Percentiles rank a stretch among this genome's conserved stretches.
These are phyloP conservation scores for Sugiyamaella boreocaroliniensis DNA, from an alignment of 805 yeast genomes.

Conservation along the genomic window DNA sequence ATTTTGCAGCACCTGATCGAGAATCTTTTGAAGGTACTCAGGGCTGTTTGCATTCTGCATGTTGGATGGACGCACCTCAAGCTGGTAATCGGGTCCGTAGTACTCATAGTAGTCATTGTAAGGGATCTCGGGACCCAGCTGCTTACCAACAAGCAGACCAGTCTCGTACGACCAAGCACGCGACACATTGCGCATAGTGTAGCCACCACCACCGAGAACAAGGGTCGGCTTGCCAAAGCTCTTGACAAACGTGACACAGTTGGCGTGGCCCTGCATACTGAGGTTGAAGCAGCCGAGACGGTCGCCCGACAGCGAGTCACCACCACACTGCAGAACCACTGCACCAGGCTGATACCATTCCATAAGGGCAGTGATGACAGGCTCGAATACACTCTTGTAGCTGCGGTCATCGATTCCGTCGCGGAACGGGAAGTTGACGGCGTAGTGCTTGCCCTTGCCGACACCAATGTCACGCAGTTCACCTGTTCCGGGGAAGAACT, in stretches of 20 bases:
- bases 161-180: conserved; percentile 96
- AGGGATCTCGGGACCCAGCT: conserved; percentile 55
- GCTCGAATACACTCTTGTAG: conserved; percentile 66
- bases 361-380: conserved; percentile 74
- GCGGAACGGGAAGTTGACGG: conserved; percentile 84
- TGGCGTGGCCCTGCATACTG: conserved; percentile 90
- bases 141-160: conserved; percentile 59
- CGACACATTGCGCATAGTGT: conserved; percentile 91
- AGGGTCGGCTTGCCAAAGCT: conserved; percentile 85
- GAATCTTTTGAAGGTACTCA: conserved; percentile 79
- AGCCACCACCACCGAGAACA: conserved; percentile 96
- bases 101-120: conserved; percentile 96
- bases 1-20: conserved; percentile 68
- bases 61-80: conserved; percentile 91
- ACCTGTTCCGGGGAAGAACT: conserved; percentile 97
- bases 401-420: conserved; percentile 95
- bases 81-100: conserved; percentile 92
- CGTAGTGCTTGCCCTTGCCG: conserved; percentile 80
- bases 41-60: conserved; percentile 95
- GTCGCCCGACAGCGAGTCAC: conserved; percentile 91
- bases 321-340: conserved; percentile 95
- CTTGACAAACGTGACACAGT: conserved; percentile 84
- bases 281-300: conserved; percentile 90
- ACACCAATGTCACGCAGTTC: conserved; percentile 83
- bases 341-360: conserved; percentile 89